Evolutionary conservation across 2,329 filamentous ascomycete species (phyloP), one percentile per base, ranked within the genome.

Genomic region (Blastomyces parvus): DNA sequence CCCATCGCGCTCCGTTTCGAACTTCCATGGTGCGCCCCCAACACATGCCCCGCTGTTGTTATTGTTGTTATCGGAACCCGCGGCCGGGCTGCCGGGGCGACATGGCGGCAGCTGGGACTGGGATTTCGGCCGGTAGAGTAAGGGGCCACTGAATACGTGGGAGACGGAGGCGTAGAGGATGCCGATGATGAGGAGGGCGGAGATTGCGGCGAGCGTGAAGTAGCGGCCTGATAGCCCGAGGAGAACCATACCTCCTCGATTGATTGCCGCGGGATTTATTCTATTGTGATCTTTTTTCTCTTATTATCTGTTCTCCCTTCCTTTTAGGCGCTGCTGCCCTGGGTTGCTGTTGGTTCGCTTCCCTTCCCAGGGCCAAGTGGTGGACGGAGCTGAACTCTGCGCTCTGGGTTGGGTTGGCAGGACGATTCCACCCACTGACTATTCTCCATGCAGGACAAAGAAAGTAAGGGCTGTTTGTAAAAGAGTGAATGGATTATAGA

Each of bases 1-100:
- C 14, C 66, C 75, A 67, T 78, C 74, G 14, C 72, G 71, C 57
- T 67, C 63, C 6, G 69, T 66, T 1, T 66, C 22, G 66, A 76
- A 77, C n/a, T 72, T 67, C 75, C 75, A 77, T 22, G 22, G 38
- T 19, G 19, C 46, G 40, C 22, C 60, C 17, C 60, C 60, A 52
- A 22, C 13, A 22, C 2, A 22, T 30, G 30, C n/a, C n/a, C 44
- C 44, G 11, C n/a, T 22, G 3, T 14, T n/a, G 19, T 27, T 40
- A 25, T 52, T 53, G 3, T 13, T 19, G 17, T 40, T 38, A 38
- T 52, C 36, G n/a, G 13, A n/a, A 9, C 13, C 14, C 5, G 11
- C 42, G 2, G 30, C 25, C 2, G 59, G 38, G 9, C 8, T 59
- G 38, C 7, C 17, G 40, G 57, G 40, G 14, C 40, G 53, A 40